Conservation (phyloP, 768 basidiomycete genomes). For the Hydnum rufescens region DNA sequence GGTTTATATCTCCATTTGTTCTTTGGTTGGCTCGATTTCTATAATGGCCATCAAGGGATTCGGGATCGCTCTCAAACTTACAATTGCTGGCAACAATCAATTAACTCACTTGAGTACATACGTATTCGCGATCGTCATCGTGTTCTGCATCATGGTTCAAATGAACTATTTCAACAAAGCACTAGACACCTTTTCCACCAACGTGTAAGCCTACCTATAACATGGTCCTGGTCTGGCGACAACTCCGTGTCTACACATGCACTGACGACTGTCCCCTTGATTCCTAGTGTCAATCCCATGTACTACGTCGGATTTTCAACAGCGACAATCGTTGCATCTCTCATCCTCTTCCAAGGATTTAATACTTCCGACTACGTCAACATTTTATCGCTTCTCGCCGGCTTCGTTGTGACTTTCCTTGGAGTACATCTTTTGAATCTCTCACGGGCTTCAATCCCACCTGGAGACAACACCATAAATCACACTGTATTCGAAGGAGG, state of each 20-base stretch:
- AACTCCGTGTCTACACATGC: neutral
- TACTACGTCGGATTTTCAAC: constrained; percentile 96
- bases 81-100: constrained; percentile 83
- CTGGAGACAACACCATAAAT: constrained; percentile 19
- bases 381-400: constrained; percentile 70
- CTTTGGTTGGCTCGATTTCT: constrained; percentile 86
- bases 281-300: constrained; percentile 76
- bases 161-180: constrained; percentile 99
- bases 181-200: constrained; percentile 88
- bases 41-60: constrained; percentile 99
- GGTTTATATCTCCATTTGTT: constrained; percentile 93
- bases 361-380: constrained; percentile 70
- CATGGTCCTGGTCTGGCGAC: neutral
- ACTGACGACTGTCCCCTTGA: neutral
- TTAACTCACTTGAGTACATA: constrained; percentile 92
- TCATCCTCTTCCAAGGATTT: constrained; percentile 95
- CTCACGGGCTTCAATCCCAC: constrained; percentile 32
- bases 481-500: constrained; percentile 44
- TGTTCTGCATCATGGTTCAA: constrained; percentile 70
- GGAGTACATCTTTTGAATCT: constrained; percentile 90
- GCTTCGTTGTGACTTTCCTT: constrained; percentile 84
- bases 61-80: constrained; percentile 90
- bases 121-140: constrained; percentile 70
- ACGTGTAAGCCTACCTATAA: constrained; percentile 46
- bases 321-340: constrained; percentile 78